Base-by-base conservation (phyloP, 306 rosid genomes). In the Inga leiocalycina region DNA sequence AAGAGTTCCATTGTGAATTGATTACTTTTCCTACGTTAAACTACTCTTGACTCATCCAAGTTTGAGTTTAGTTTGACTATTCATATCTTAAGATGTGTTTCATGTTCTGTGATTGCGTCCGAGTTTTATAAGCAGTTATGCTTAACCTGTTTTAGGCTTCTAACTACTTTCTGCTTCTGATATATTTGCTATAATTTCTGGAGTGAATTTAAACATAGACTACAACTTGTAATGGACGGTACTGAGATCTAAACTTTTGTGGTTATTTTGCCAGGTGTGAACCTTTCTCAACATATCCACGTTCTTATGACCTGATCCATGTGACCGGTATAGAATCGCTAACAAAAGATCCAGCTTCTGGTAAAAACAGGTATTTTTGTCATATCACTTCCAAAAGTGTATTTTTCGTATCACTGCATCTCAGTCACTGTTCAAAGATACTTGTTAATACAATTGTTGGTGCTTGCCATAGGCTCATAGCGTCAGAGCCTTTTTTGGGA, bases 201-300 rank as follows among this genome's bases (percentile, higher is more conserved):
- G 45, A 46, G 62, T 44, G 20, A 59, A 71, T 59, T 6, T 79
- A 37, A 76, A 30, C 64, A 71, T 78, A 66, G 37, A 62, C 71
- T 43, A 56, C 30, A 52, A 39, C 74, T 73, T 57, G 3, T 82
- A 52, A 44, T 74, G 78, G 79, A 56, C 65, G 66, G 52, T 24
- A 46, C 62, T 83, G 77, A 74, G 88, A 44, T 64, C 77, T 86
- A 87, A 87, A n/a, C 72, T 74, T 85, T 51, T 51, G 51, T 84
- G 72, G 56, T 87, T 85, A 80, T 73, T 84, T 49, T 82, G 52
- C 27, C 87, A 96, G 99, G 99, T 96, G 99, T 70, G 99, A 96
- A 85, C 97, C 99, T 30, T 96, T 96, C 90, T 96, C 99, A 20
- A 96, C 99, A 0, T 96, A 96, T 79, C 99, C 99, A 56, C 98